Base-by-base conservation (phyloP, 768 basidiomycete species). In the Antrodiella citrinella region DNA sequence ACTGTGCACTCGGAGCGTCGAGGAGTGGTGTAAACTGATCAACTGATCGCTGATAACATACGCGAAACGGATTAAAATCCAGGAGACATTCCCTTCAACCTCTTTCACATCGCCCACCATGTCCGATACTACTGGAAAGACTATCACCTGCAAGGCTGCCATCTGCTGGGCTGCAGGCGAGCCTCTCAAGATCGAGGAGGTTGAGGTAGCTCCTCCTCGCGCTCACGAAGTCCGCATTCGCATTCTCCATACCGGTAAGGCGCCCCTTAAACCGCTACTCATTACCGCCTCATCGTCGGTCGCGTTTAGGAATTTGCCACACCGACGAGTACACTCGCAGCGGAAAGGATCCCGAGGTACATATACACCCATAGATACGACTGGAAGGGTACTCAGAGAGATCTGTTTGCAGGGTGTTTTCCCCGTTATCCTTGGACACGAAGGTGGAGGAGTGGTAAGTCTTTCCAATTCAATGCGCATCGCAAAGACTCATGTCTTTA, bases 241-340 rank as follows among this genome's bases (percentile, higher is more conserved):
- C 60, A 91, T 99, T 58, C 75, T 95, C 21, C 80, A 91, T 73
- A 96, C 92, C 44, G 96, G 94, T 80, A 61, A 55, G 74, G 38
- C 26, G 25, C 13, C 30, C 48, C 35, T 51, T 47, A n/a, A 4
- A 45, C 26, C 11, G 26, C 44, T 20, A 19, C 21, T 19, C 23
- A 41, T 21, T 45, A 35, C 45, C 35, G 26, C 49, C 45, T 48
- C 43, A 23, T 41, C 30, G 49, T 48, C 26, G 21, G 18, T n/a
- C 7, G 45, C 44, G 39, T 13, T 23, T 51, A 88, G 87, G 87
- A 54, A 87, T 99, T 65, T 99, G 96, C 70, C 94, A 98, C 68
- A 97, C 95, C 62, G 94, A 98, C 62, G 93, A 94, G 64, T 98
- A 94, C 72, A 94, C 92, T 54, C 84, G 93, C 64, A 93, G 91